Base-by-base conservation (phyloP, 257 asterid genomes). In the Mitragyna speciosa region DNA sequence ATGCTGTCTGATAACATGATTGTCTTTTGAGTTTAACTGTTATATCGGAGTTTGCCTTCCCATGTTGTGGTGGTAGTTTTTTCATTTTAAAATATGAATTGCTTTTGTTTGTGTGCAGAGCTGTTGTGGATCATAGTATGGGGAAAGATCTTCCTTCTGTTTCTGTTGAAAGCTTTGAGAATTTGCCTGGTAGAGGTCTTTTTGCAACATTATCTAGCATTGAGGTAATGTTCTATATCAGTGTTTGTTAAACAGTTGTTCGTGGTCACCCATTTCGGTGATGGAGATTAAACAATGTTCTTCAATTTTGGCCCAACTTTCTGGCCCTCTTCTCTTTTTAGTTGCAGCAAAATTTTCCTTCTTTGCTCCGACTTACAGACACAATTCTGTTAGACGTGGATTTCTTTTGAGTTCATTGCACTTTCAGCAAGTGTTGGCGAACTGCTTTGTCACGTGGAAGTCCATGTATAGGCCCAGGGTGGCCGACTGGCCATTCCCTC, bases 81-180 rank as follows among this genome's bases (percentile, higher is more conserved):
- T 33, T 54, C 39, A 51, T 33, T 41, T 73, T 26, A 31, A 52
- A 43, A 73, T 16, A 26, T 52, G 51, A 54, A 19, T 52, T 36
- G 45, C 26, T 22, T n/a, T 61, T 72, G 58, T 73, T 85, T 73
- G 64, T 87, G 84, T 85, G 87, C 96, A 94, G 99, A 86, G 99
- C 98, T 70, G 97, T 94, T 70, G 96, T 96, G 73, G 97, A 92
- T 84, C 99, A 94, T 84, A 92, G 99, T 84, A 67, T 87, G 26
- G 98, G 97, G 83, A 88, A 96, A 89, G 96, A 96, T 83, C 97
- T 96, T 79, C 99, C 99, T 64, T 84, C 94, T 61, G 93, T 96
- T 82, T 91, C 89, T 81, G 95, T 96, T 80, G 97, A 96, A 82
- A 92, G 85, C 81, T 94, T 96, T 43, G 98, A 94, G 89, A 96